These are phyloP conservation scores for Lachancea cidri DNA, from an alignment of 805 yeast species.

Conservation along the genomic window DNA sequence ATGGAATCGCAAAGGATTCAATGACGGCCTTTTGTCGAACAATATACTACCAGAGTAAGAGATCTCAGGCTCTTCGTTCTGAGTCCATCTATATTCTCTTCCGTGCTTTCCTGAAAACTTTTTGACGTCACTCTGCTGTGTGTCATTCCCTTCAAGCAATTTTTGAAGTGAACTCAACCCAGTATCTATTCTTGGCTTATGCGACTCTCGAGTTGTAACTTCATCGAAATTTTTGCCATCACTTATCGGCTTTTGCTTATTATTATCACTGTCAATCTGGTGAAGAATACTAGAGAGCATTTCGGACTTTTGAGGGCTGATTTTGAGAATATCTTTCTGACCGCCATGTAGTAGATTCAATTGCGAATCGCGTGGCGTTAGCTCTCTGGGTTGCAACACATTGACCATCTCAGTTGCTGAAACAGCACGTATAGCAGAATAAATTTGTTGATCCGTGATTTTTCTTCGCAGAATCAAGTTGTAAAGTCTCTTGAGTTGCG, in stretches of 20 bases:
- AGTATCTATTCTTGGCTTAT: not conserved
- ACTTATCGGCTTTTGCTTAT: not conserved
- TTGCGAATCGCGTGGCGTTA: not conserved
- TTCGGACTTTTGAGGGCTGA: conserved; percentile 11
- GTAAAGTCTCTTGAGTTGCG: conserved; percentile 9
- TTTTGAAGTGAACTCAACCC: conserved; percentile 16
- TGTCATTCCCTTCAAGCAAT: conserved; percentile 20
- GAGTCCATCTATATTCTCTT: conserved; percentile 24
- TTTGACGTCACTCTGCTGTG: conserved; percentile 17
- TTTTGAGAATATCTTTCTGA: conserved; percentile 8
- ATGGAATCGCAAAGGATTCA: not conserved
- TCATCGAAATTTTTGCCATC: not conserved
- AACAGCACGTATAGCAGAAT: conserved; percentile 10
- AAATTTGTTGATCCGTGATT: conserved; percentile 12
- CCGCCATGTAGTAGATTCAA: not conserved
- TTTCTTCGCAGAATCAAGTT: conserved; percentile 17
- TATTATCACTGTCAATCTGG: not conserved
- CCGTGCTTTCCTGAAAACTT: conserved; percentile 17
- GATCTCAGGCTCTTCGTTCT: conserved; percentile 3
- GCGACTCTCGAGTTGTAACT: too few relatives aligned
- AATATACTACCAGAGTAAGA: conserved; percentile 18
- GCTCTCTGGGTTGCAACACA: conserved; percentile 11
- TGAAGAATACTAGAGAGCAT: conserved; percentile 2
- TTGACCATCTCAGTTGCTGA: conserved; percentile 9
- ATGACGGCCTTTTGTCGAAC: conserved; percentile 9